Conservation (phyloP, 805 yeast genomes). For the Pichia exigua region DNA sequence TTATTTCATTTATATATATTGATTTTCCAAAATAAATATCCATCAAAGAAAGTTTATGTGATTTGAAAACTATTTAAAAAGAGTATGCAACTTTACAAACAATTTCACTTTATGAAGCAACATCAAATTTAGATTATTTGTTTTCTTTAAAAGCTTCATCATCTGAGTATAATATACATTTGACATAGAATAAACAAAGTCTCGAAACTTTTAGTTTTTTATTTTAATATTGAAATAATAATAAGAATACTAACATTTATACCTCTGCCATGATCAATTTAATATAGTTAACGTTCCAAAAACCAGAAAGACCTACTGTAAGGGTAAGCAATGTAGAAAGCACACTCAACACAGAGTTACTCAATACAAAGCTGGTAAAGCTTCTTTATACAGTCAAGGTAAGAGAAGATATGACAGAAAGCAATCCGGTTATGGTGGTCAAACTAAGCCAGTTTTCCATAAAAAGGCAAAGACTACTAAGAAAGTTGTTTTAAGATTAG, state of each 20-base stretch:
- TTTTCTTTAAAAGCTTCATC: too few species aligned
- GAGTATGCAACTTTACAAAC: too few species aligned
- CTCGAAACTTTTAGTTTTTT: not conserved
- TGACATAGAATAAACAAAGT: not conserved
- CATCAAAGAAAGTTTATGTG: too few species aligned
- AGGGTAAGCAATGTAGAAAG: conserved; percentile 97
- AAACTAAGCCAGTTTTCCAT: conserved; percentile 99
- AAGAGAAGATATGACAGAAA: conserved; percentile 99
- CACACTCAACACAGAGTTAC: conserved; percentile 99
- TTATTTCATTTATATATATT: too few species aligned
- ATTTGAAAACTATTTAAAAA: too few species aligned
- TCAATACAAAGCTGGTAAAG: conserved; percentile 99
- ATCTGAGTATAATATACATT: not conserved
- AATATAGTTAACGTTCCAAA: conserved; percentile 96
- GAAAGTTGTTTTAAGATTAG: conserved; percentile 98
- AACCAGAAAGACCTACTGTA: conserved; percentile 99
- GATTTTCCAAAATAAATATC: too few species aligned
- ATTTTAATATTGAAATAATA: not conserved
- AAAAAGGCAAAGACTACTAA: conserved; percentile 99
- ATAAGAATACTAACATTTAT: conserved; percentile 10
- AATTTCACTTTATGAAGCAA: too few species aligned
- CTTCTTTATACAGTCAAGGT: conserved; percentile 99
- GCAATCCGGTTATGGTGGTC: conserved; percentile 99
- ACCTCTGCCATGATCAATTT: not conserved
- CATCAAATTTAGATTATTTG: too few species aligned